Conservation (phyloP, 2,329 filamentous ascomycete genomes). For the Talaromyces sp. region DNA sequence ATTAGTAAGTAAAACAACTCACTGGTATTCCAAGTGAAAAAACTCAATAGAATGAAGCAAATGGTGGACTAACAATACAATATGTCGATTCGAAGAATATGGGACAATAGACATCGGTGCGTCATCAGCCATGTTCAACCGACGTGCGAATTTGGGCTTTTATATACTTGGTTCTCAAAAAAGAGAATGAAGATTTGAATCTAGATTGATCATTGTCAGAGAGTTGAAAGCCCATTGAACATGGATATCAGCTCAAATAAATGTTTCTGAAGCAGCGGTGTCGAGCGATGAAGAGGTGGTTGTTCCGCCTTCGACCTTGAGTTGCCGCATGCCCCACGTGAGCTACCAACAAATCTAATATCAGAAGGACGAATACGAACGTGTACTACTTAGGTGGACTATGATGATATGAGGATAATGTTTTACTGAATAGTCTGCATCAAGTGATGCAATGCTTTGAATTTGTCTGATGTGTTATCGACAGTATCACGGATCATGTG, state of each 20-base stretch:
- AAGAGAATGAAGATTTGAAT: slow-evolving; percentile 4
- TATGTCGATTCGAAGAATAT: slow-evolving; percentile 39
- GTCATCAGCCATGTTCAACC: slow-evolving; percentile 30
- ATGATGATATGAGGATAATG: neutral
- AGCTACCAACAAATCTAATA: neutral
- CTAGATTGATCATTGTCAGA: neutral
- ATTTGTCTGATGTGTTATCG: slow-evolving; percentile 1
- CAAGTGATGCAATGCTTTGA: neutral
- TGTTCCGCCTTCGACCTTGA: neutral
- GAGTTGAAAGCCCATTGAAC: slow-evolving; percentile 1
- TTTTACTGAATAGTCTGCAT: neutral
- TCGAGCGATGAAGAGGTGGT: neutral
- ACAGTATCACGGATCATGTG: neutral
- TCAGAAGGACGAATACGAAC: neutral
- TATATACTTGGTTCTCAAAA: slow-evolving; percentile 6
- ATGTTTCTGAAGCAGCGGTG: neutral
- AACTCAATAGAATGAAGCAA: neutral
- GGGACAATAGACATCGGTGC: slow-evolving; percentile 39
- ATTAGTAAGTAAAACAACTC: neutral
- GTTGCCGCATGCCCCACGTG: neutral
- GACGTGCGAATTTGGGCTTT: neutral
- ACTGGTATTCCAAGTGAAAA: neutral
- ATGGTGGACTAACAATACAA: slow-evolving; percentile 39
- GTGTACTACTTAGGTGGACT: neutral
- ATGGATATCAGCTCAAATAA: neutral